A percentile compares a stretch with the other conserved stretches of the same genome.
Conservation (phyloP, 495 filamentous ascomycete species). For the Ramalina intermedia region DNA sequence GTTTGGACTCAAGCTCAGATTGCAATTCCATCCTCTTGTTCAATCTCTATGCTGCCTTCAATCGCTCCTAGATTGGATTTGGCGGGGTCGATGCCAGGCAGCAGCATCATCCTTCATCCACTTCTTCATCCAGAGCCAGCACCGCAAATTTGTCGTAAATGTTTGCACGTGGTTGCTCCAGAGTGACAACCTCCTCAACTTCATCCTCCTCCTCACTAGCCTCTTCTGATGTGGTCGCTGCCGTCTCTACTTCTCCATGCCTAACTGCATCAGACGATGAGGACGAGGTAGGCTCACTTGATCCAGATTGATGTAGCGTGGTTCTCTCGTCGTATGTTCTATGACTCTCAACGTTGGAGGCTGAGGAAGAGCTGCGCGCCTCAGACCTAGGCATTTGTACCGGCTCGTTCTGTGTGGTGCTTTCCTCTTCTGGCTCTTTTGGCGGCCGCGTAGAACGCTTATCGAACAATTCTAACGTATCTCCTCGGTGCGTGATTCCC, state of each 20-base stretch:
- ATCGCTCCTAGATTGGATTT: too few relatives aligned
- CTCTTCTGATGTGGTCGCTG: not conserved
- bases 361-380: not conserved
- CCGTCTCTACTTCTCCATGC: not conserved
- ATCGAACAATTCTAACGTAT: constrained; percentile 23
- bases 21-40: too few relatives aligned
- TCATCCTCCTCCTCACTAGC: not conserved
- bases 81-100: too few relatives aligned
- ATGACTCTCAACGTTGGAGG: too few relatives aligned
- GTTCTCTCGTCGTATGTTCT: too few relatives aligned
- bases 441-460: too few relatives aligned
- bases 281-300: not conserved
- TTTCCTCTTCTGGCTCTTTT: not conserved
- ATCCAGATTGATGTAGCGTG: not conserved
- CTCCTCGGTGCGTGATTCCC: constrained; percentile 24
- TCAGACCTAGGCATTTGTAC: not conserved
- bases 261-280: too few relatives aligned
- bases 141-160: not conserved
- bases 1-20: too few relatives aligned
- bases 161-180: not conserved
- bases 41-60: too few relatives aligned
- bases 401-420: not conserved
- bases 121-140: not conserved
- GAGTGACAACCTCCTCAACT: not conserved
- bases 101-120: not conserved